phyloP scores from a whole-genome alignment of 1,284 basidiomycete genomes.

The Ganoderma lucidum region DNA sequence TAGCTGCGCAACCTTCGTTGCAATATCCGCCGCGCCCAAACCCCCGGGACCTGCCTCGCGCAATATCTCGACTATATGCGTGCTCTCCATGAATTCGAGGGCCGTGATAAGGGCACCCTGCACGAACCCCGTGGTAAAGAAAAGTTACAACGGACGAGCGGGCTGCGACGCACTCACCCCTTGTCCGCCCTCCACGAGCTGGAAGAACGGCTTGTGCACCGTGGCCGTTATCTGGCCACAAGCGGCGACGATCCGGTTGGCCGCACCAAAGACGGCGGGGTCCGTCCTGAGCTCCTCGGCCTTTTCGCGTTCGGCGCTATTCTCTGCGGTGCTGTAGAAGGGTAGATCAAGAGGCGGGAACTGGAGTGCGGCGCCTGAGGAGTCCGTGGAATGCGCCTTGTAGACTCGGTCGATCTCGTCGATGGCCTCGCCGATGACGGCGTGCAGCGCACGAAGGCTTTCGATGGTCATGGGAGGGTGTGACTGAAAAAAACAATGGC shows the following conservation, averaged over 20 bases:
- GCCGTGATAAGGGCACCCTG: slow-evolving; percentile 76
- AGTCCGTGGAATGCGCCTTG: neutral
- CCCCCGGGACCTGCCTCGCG: slow-evolving; percentile 66
- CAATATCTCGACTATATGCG: slow-evolving; percentile 71
- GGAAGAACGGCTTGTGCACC: slow-evolving; percentile 69
- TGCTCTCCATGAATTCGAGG: slow-evolving; percentile 70
- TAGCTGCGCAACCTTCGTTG: slow-evolving; percentile 34
- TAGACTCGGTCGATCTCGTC: slow-evolving; percentile 48
- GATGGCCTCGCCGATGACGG: slow-evolving; percentile 70
- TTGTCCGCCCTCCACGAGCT: slow-evolving; percentile 68
- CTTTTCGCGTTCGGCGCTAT: slow-evolving; percentile 10
- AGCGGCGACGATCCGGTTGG: slow-evolving; percentile 69
- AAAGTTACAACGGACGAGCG: neutral
- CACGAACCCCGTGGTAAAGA: neutral
- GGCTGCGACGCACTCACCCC: slow-evolving; percentile 51
- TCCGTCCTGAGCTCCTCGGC: slow-evolving; percentile 62
- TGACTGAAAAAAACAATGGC: no score
- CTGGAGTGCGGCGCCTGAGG: slow-evolving; percentile 45
- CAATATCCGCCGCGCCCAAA: slow-evolving; percentile 63
- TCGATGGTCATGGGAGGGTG: slow-evolving; percentile 58
- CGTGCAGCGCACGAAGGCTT: slow-evolving; percentile 66
- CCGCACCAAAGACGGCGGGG: slow-evolving; percentile 62
- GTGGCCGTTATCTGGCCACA: slow-evolving; percentile 67
- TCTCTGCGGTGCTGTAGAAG: slow-evolving; percentile 48
- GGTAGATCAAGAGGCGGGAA: slow-evolving; percentile 67